Evolutionary conservation across 345 rosid species (phyloP).

Genomic region (Camelina sativa): DNA sequence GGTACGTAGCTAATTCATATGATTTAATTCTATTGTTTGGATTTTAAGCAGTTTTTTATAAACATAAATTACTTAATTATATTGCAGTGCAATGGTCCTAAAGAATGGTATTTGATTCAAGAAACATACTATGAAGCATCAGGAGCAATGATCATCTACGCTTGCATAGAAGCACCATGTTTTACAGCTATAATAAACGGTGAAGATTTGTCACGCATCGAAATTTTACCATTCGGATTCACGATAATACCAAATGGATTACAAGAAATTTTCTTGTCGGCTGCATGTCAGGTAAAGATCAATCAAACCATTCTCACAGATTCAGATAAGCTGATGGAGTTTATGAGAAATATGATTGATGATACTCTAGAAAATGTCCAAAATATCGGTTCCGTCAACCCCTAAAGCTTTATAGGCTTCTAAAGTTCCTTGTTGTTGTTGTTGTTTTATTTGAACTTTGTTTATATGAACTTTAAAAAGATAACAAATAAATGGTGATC

Average conservation of each 20-base stretch:
- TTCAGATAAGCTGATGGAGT: conserved; percentile 45
- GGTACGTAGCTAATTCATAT: conserved; percentile 35
- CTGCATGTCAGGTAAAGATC: conserved; percentile 52
- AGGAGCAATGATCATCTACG: conserved; percentile 50
- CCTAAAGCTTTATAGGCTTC: background rate
- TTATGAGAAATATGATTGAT: conserved; percentile 25
- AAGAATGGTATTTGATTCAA: conserved; percentile 45
- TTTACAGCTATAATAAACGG: conserved; percentile 41
- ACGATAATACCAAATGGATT: conserved; percentile 48
- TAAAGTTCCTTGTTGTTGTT: background rate
- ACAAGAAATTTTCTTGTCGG: conserved; percentile 42
- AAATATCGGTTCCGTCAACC: conserved; percentile 19
- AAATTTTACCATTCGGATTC: conserved; percentile 55
- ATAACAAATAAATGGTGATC: background rate
- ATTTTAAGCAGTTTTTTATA: background rate
- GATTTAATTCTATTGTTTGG: background rate
- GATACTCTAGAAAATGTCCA: conserved; percentile 47
- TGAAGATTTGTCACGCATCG: conserved; percentile 39
- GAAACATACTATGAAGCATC: conserved; percentile 57
- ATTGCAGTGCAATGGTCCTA: background rate
- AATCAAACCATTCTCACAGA: conserved; percentile 40
- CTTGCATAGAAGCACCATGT: conserved; percentile 49
- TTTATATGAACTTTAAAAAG: background rate
- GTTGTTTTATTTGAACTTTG: background rate
- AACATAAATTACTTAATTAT: background rate